Evolutionary conservation across 2,329 filamentous ascomycete species (phyloP), one percentile per base, ranked within the genome.

Genomic region (Cladosporium phlei): DNA sequence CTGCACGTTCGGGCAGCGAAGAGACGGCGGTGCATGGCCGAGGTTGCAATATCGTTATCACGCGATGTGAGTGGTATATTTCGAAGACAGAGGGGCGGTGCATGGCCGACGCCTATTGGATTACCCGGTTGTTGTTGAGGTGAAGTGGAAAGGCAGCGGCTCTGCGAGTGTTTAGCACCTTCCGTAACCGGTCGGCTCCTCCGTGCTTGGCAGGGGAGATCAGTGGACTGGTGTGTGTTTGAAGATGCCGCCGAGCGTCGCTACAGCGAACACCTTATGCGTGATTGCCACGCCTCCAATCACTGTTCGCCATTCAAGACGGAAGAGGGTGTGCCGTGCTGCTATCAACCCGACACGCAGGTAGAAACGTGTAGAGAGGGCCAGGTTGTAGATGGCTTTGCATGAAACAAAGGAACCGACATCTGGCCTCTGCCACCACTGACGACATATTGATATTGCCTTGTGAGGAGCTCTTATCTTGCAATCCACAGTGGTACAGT

Each of bases 31-130:
- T 30, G 42, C 42, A 17, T 22, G 3, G 42, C 21, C 9, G 32
- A 21, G 30, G 32, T 37, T 35, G 32, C 42, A 37, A 21, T 14
- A 19, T 37, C 12, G 21, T 24, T 37, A 45, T 45, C 42, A 35
- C 20, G 28, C 39, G 29, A 39, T 39, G 25, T 16, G 37, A 16
- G 11, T 35, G 32, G 20, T 45, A 20, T 34, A 45, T 45, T 11
- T 22, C 2, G 19, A 12, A 4, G 34, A 11, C 8, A 20, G 34
- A 24, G 11, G 6, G 24, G 24, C 24, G 24, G 24, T 25, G 24
- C 24, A 6, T 6, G 24, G 6, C 6, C 11, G 24, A n/a, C n/a
- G n/a, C n/a, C n/a, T n/a, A n/a, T n/a, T n/a, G n/a, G n/a, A n/a
- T n/a, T n/a, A n/a, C n/a, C n/a, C n/a, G n/a, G n/a, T n/a, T n/a